Evolutionary conservation across 345 rosid genomes (phyloP).

Genomic region (Eutrema japonicum): DNA sequence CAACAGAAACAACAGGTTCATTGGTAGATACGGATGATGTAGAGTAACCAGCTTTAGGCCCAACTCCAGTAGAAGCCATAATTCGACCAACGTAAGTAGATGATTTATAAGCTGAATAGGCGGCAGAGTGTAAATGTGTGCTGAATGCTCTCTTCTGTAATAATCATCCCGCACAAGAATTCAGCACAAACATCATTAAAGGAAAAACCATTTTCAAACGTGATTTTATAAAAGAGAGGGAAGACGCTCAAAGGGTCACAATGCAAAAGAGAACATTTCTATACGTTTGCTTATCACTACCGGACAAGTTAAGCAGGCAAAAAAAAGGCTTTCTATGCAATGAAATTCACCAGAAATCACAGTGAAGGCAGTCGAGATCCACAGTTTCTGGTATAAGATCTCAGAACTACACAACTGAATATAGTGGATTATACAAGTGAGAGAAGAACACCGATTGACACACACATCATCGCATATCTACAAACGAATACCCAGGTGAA

Average conservation of each 20-base stretch:
- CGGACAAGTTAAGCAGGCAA: background rate
- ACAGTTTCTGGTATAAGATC: no score
- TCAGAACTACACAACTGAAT: background rate
- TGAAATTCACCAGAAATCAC: background rate
- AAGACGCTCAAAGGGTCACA: no score
- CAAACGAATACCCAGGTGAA: background rate
- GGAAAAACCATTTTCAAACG: no score
- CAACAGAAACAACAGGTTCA: constrained; percentile 88
- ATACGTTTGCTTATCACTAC: background rate
- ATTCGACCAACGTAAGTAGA: constrained; percentile 44
- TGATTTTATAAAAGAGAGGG: no score
- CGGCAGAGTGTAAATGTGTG: constrained; percentile 33
- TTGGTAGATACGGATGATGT: constrained; percentile 54
- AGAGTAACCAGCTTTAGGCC: constrained; percentile 48
- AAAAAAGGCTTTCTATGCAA: background rate
- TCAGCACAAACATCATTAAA: constrained; percentile 1
- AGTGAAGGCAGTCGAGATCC: background rate
- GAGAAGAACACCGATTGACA: background rate
- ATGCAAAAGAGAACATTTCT: background rate
- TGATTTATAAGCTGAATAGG: constrained; percentile 32
- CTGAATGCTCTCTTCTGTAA: constrained; percentile 57
- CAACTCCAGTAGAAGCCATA: constrained; percentile 62
- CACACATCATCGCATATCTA: background rate
- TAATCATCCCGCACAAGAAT: constrained; percentile 9
- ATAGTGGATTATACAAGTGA: background rate